Conservation (phyloP, 1,284 basidiomycete genomes). For the Pseudozyma sp. region DNA sequence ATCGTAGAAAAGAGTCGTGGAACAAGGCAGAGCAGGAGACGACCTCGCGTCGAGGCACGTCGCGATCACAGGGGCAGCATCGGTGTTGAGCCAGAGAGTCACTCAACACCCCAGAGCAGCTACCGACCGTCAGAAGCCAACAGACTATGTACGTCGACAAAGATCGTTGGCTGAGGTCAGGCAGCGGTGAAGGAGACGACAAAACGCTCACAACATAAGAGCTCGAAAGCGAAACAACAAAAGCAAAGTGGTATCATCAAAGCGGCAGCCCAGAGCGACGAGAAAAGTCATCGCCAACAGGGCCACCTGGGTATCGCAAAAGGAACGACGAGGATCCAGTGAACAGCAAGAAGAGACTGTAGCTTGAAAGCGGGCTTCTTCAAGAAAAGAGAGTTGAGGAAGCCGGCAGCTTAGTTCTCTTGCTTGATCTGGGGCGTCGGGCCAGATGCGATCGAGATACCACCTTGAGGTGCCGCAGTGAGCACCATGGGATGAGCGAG, state of each 20-base stretch:
- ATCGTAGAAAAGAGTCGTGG: no score
- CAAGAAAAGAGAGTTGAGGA: neutral
- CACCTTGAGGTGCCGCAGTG: conserved; percentile 30
- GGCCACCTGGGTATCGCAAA: conserved; percentile 37
- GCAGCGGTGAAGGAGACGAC: conserved; percentile 8
- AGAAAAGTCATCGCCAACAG: neutral
- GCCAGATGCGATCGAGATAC: conserved; percentile 42
- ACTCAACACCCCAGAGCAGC: neutral
- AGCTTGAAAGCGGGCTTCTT: conserved; percentile 13
- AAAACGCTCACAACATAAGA: neutral
- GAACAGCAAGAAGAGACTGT: conserved; percentile 15
- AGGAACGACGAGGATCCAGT: conserved; percentile 29
- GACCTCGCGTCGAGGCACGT: neutral
- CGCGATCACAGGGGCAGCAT: neutral
- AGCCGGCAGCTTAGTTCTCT: conserved; percentile 20
- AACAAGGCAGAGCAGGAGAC: no score
- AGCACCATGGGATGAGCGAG: conserved; percentile 44
- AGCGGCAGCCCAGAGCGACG: conserved; percentile 4
- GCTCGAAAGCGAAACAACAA: conserved; percentile 19
- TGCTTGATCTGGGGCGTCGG: conserved; percentile 39
- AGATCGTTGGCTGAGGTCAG: neutral
- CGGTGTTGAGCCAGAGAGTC: neutral
- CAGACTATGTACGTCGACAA: neutral
- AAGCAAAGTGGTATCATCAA: conserved; percentile 42
- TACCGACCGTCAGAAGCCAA: neutral